Evolutionary conservation across 108 stramenopile genomes (phyloP).

Genomic region (Tribonema minus): DNA sequence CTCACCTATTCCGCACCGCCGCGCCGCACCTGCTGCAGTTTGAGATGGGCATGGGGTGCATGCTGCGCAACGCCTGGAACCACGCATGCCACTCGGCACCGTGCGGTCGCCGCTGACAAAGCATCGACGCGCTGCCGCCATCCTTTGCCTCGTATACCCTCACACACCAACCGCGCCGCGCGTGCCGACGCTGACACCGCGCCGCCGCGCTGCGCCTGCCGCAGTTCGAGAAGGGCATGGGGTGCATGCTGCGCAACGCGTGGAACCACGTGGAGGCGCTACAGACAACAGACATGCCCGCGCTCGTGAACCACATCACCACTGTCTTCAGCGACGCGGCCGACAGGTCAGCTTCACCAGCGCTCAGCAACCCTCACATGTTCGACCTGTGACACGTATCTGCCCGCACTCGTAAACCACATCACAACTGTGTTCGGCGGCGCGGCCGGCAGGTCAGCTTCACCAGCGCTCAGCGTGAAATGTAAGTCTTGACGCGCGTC

Average conservation of each 20-base stretch:
- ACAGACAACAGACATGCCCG: slow-evolving; percentile 40
- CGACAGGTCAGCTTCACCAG: not conserved
- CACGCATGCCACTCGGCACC: too few relatives aligned
- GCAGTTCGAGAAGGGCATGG: slow-evolving; percentile 53
- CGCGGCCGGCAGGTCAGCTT: not conserved
- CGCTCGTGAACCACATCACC: slow-evolving; percentile 32
- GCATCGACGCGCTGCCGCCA: too few relatives aligned
- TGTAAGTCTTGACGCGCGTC: too few relatives aligned
- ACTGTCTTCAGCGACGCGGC: not conserved
- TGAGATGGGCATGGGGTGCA: slow-evolving; percentile 48
- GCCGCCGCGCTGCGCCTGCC: not conserved
- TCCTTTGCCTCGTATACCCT: too few relatives aligned
- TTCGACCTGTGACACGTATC: too few relatives aligned
- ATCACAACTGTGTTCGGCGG: slow-evolving; percentile 6
- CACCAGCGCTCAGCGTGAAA: too few relatives aligned
- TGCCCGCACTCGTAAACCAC: slow-evolving; percentile 35
- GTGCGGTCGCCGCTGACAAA: too few relatives aligned
- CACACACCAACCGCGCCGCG: too few relatives aligned
- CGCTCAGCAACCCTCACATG: too few relatives aligned
- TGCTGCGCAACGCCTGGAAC: slow-evolving; percentile 50
- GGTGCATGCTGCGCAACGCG: slow-evolving; percentile 42
- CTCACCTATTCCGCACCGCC: too few relatives aligned
- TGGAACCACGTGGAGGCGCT: slow-evolving; percentile 55
- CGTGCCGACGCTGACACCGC: too few relatives aligned
- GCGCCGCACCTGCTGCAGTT: slow-evolving; percentile 6